A percentile compares a stretch with the other conserved stretches of the same genome.
These are phyloP conservation scores for Talaromyces sp. DNA, from an alignment of 2,329 filamentous ascomycete genomes.

Conservation along the genomic window DNA sequence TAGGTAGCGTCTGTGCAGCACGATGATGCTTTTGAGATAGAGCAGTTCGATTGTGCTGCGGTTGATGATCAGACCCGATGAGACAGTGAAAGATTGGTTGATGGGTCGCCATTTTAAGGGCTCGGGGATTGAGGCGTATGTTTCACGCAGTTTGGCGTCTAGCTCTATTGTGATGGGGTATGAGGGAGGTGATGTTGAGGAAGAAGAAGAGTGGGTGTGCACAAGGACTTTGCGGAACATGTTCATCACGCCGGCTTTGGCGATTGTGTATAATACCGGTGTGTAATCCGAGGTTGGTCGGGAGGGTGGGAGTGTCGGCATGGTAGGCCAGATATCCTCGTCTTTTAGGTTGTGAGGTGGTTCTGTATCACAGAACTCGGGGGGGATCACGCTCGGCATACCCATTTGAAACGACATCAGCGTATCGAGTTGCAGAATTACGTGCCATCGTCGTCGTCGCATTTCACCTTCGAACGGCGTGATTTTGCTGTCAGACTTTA, in stretches of 20 bases:
- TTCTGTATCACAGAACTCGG: conserved; percentile 56
- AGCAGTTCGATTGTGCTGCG: conserved; percentile 50
- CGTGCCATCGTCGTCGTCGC: conserved; percentile 34
- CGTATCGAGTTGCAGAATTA: conserved; percentile 52
- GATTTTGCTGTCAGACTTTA: conserved; percentile 46
- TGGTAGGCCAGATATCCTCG: conserved; percentile 53
- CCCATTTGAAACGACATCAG: conserved; percentile 60
- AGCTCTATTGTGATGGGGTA: conserved; percentile 25
- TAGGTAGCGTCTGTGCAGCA: conserved; percentile 52
- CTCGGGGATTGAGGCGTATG: conserved; percentile 23
- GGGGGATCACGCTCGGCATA: conserved; percentile 56
- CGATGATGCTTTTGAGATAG: conserved; percentile 48
- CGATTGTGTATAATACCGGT: conserved; percentile 34
- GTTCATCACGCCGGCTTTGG: conserved; percentile 30
- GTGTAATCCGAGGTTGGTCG: conserved; percentile 53
- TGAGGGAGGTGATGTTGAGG: conserved; percentile 15
- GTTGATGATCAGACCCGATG: conserved; percentile 49
- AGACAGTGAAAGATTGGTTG: conserved; percentile 42
- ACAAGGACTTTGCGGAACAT: conserved; percentile 31
- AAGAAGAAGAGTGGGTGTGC: conserved; percentile 20
- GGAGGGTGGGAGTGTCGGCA: conserved; percentile 47
- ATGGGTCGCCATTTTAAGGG: conserved; percentile 26
- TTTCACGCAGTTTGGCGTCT: conserved; percentile 24
- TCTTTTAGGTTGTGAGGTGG: conserved; percentile 56
- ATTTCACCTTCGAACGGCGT: conserved; percentile 54